These are phyloP conservation scores for Helianthus tuberosus DNA, from an alignment of 129 eudicot genomes.

Conservation along the genomic window DNA sequence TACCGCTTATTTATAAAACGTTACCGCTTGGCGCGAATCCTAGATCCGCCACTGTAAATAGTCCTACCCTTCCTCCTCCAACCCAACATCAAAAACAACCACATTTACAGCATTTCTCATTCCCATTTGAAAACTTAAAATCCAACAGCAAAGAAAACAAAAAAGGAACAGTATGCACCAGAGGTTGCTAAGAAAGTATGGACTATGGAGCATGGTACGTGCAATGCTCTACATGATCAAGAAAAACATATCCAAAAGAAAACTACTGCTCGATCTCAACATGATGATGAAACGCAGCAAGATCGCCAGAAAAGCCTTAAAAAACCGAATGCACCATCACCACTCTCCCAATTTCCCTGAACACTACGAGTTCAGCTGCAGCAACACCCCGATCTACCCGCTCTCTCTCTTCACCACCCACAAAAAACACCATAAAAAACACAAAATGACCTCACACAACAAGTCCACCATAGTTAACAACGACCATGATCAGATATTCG, in stretches of 20 bases:
- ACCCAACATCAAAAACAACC: conserved; percentile 8
- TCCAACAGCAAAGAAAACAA: background rate
- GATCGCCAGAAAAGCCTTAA: conserved; percentile 59
- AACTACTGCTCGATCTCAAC: conserved; percentile 58
- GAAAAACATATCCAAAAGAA: conserved; percentile 54
- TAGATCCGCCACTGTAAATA: no score
- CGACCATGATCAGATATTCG: no score
- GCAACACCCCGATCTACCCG: conserved; percentile 50
- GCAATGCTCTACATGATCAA: conserved; percentile 53
- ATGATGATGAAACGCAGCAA: conserved; percentile 61
- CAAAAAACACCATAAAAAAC: conserved; percentile 19
- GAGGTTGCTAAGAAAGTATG: conserved; percentile 53
- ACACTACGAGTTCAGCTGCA: conserved; percentile 75
- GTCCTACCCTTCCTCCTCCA: conserved; percentile 12
- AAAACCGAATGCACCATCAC: conserved; percentile 54
- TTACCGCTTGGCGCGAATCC: no score
- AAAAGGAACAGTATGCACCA: conserved; percentile 68
- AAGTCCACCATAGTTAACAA: no score
- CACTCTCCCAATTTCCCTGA: conserved; percentile 16
- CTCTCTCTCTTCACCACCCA: conserved; percentile 42
- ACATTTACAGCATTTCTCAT: background rate
- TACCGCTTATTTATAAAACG: no score
- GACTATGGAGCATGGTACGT: conserved; percentile 51
- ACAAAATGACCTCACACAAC: no score
- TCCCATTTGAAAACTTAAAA: background rate